These are phyloP conservation scores for Calvatia gigantea DNA, from an alignment of 768 basidiomycete species.

Conservation along the genomic window DNA sequence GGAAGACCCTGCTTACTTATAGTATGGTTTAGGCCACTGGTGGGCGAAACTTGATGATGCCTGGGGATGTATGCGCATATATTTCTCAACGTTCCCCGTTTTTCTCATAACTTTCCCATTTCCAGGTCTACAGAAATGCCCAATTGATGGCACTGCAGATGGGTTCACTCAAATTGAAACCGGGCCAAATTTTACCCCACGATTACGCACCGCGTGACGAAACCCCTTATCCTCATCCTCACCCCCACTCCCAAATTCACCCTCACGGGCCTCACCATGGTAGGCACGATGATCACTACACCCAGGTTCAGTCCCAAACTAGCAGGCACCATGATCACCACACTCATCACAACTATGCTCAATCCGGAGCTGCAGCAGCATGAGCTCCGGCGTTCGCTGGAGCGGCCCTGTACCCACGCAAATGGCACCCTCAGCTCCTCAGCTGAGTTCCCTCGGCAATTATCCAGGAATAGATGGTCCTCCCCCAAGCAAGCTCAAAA, in stretches of 20 bases:
- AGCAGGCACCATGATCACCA: conserved; percentile 6
- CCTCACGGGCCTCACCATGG: background rate
- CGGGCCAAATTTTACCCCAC: conserved; percentile 54
- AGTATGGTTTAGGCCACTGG: background rate
- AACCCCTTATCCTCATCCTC: background rate
- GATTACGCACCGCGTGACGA: conserved; percentile 16
- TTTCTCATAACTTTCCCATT: conserved; percentile 9
- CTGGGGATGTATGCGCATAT: conserved; percentile 10
- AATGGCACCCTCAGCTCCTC: background rate
- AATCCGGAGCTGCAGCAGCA: background rate
- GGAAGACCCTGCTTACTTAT: background rate
- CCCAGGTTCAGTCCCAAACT: no score
- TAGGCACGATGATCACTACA: conserved; percentile 4
- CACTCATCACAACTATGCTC: conserved; percentile 9
- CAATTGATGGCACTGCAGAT: conserved; percentile 29
- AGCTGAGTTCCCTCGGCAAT: background rate
- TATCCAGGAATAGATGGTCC: background rate
- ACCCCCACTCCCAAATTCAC: conserved; percentile 9
- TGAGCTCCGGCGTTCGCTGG: conserved; percentile 2
- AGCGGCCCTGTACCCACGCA: background rate
- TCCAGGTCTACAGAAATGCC: conserved; percentile 27
- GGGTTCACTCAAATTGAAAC: conserved; percentile 43
- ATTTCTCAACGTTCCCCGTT: background rate
- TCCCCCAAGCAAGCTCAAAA: background rate
- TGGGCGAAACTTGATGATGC: background rate